Conservation (phyloP, 257 asterid species). For the Rehmannia glutinosa region DNA sequence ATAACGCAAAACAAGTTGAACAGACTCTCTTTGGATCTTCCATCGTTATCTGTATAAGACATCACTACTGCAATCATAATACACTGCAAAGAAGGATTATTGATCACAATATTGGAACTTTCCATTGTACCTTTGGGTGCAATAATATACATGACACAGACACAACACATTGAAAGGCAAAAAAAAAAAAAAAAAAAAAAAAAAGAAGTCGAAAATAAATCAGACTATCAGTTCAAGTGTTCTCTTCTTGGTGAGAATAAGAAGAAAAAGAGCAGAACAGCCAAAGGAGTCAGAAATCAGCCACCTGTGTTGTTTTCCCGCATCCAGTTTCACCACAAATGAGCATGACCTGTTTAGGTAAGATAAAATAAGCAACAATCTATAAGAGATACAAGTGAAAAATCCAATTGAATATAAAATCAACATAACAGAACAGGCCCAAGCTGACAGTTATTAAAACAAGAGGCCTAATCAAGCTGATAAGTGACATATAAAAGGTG, state of each 20-base stretch:
- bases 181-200: too few relatives aligned
- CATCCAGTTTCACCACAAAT: conserved; percentile 98
- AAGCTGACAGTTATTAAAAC: background rate
- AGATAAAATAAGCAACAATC: conserved; percentile 13
- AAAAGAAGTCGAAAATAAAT: too few relatives aligned
- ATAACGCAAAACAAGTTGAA: too few relatives aligned
- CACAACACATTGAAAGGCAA: too few relatives aligned
- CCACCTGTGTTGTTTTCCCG: conserved; percentile 21
- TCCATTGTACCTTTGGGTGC: too few relatives aligned
- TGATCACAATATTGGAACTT: too few relatives aligned
- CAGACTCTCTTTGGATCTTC: too few relatives aligned
- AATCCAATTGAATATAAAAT: background rate
- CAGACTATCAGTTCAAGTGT: too few relatives aligned
- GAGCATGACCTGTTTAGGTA: conserved; percentile 71
- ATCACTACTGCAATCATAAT: too few relatives aligned
- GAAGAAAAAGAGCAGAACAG: background rate
- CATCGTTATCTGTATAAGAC: too few relatives aligned
- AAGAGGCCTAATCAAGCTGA: conserved; percentile 6
- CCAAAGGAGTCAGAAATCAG: background rate
- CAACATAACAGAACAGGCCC: background rate
- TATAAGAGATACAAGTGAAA: background rate
- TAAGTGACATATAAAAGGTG: background rate
- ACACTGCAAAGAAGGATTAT: too few relatives aligned
- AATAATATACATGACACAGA: too few relatives aligned
- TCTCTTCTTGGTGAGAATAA: conserved; percentile 42